These are phyloP conservation scores for Collybia sordida DNA, from an alignment of 768 basidiomycete species.

Conservation along the genomic window DNA sequence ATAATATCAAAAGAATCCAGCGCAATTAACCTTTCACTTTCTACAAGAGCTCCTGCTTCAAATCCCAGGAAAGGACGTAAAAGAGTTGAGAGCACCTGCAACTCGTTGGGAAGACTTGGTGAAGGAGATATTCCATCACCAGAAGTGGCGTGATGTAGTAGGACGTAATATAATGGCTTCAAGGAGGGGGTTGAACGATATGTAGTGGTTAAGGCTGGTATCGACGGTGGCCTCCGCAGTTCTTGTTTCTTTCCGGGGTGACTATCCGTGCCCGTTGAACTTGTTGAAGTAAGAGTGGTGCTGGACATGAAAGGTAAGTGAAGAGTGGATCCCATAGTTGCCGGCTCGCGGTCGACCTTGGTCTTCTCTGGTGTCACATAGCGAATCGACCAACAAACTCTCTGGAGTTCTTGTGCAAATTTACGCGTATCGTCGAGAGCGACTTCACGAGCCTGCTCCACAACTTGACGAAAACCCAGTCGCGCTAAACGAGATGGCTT, in stretches of 20 bases:
- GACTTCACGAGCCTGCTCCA: slow-evolving; percentile 59
- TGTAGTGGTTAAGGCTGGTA: slow-evolving; percentile 28
- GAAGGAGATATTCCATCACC: slow-evolving; percentile 22
- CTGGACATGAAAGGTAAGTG: slow-evolving; percentile 43
- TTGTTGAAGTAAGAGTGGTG: slow-evolving; percentile 26
- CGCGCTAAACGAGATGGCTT: slow-evolving; percentile 52
- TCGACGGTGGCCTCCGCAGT: slow-evolving; percentile 43
- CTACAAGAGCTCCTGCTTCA: slow-evolving; percentile 30
- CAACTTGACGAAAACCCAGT: slow-evolving; percentile 62
- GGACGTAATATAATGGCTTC: slow-evolving; percentile 41
- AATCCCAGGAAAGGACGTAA: slow-evolving; percentile 52
- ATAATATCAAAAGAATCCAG: slow-evolving; percentile 63
- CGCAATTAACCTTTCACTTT: slow-evolving; percentile 55
- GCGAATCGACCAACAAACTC: slow-evolving; percentile 54
- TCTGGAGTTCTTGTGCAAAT: slow-evolving; percentile 56
- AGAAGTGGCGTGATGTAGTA: slow-evolving; percentile 43
- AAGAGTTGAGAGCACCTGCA: slow-evolving; percentile 56
- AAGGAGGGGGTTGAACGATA: slow-evolving; percentile 35
- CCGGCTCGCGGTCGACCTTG: slow-evolving; percentile 24
- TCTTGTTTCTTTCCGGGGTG: slow-evolving; percentile 30
- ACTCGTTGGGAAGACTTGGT: slow-evolving; percentile 53
- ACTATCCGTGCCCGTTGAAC: slow-evolving; percentile 14
- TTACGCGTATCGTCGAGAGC: slow-evolving; percentile 46
- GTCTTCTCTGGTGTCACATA: slow-evolving; percentile 35
- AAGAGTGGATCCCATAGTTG: slow-evolving; percentile 32